These are phyloP conservation scores for Rauvolfia tetraphylla DNA, from an alignment of 257 asterid genomes.

Conservation along the genomic window DNA sequence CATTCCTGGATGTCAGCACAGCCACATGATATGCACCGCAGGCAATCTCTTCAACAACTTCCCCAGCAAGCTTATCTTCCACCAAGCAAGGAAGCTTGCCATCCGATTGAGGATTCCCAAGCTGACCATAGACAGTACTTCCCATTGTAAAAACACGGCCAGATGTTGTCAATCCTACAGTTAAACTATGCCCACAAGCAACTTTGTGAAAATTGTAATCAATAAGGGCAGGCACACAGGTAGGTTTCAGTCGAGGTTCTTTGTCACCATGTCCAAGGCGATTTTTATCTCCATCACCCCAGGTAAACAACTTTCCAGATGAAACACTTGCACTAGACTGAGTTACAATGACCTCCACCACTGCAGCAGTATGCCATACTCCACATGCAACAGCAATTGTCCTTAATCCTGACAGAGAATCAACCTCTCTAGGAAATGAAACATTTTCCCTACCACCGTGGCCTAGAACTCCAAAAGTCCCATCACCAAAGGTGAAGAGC, in stretches of 20 bases:
- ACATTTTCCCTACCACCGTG: constrained; percentile 73
- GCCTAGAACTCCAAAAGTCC: constrained; percentile 89
- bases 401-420: constrained; percentile 74
- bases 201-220: constrained; percentile 74
- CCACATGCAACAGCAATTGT: constrained; percentile 91
- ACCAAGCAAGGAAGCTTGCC: constrained; percentile 78
- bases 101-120: constrained; percentile 74
- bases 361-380: constrained; percentile 97
- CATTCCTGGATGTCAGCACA: constrained; percentile 71
- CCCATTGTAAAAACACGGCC: constrained; percentile 90
- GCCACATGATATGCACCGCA: constrained; percentile 89
- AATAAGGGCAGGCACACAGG: constrained; percentile 90
- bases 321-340: constrained; percentile 76
- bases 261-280: constrained; percentile 96
- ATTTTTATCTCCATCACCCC: constrained; percentile 96
- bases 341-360: constrained; percentile 80
- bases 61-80: constrained; percentile 65
- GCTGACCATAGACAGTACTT: constrained; percentile 87
- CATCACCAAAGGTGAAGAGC: constrained; percentile 86
- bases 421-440: constrained; percentile 70
- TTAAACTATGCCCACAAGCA: constrained; percentile 88
- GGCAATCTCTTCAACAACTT: constrained; percentile 66
- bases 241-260: constrained; percentile 81
- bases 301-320: constrained; percentile 85
- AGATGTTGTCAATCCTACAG: constrained; percentile 70